Evolutionary conservation across 1,284 basidiomycete genomes (phyloP).

Genomic region (Microbotryomycetes sp.): DNA sequence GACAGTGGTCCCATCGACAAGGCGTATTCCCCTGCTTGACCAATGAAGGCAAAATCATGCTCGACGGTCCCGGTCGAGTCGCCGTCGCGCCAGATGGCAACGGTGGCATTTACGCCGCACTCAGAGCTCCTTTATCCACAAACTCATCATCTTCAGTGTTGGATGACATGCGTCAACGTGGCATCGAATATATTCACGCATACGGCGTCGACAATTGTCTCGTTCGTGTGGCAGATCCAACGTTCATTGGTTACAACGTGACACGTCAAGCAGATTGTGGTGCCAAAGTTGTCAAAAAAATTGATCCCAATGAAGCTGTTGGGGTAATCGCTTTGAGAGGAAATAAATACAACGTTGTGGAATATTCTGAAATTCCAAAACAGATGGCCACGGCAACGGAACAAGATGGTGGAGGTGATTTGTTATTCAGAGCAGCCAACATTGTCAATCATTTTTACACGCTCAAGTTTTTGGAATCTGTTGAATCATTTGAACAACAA

Average conservation of each 20-base stretch:
- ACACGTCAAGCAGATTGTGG: constrained; percentile 77
- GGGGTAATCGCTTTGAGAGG: constrained; percentile 85
- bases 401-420: constrained; percentile 59
- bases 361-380: constrained; percentile 91
- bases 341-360: constrained; percentile 81
- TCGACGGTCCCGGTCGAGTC: constrained; percentile 68
- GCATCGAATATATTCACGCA: constrained; percentile 82
- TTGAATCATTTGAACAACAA: constrained; percentile 75
- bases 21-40: constrained; percentile 93
- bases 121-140: constrained; percentile 60
- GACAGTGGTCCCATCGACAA: constrained; percentile 42
- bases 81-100: constrained; percentile 97
- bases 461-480: constrained; percentile 68
- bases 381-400: constrained; percentile 69
- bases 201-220: constrained; percentile 99
- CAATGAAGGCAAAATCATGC: constrained; percentile 86
- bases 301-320: constrained; percentile 78
- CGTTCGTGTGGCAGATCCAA: constrained; percentile 91
- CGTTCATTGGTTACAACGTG: constrained; percentile 92
- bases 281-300: constrained; percentile 93
- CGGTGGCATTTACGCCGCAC: constrained; percentile 91
- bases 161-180: constrained; percentile 68
- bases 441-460: constrained; percentile 99
- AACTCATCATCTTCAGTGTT: constrained; percentile 65
- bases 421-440: constrained; percentile 90